phyloP scores from a whole-genome alignment of 164 flowering plant species.

The Macadamia tetraphylla region DNA sequence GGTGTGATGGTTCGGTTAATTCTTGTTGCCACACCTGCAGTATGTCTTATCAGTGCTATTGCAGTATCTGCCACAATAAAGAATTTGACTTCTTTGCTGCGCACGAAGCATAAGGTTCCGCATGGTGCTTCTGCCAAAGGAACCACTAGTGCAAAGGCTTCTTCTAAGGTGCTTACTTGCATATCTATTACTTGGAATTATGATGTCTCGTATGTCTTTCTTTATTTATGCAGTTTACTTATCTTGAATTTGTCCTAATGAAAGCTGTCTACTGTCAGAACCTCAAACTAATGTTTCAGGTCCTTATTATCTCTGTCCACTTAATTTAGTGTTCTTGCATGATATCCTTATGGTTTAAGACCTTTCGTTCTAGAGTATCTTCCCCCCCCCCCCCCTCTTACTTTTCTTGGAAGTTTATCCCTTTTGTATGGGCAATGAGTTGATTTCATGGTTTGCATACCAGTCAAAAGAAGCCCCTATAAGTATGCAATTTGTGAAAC shows the following conservation, averaged over 20 bases:
- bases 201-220: not conserved
- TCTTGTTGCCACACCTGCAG: constrained; percentile 98
- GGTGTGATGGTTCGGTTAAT: constrained; percentile 99
- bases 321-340: not conserved
- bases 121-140: constrained; percentile 48
- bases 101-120: constrained; percentile 52
- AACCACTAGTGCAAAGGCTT: constrained; percentile 37
- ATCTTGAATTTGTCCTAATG: not conserved
- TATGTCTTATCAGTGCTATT: constrained; percentile 96
- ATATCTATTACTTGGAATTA: not conserved
- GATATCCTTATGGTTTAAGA: not conserved
- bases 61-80: constrained; percentile 96
- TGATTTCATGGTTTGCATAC: no score
- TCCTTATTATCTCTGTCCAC: not conserved
- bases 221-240: not conserved
- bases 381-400: no score
- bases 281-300: not conserved
- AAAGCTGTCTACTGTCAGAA: not conserved
- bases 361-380: not conserved
- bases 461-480: no score
- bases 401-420: no score
- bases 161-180: constrained; percentile 61
- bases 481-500: no score
- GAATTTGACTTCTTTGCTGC: constrained; percentile 64
- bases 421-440: no score